Evolutionary conservation across 768 basidiomycete species (phyloP), one percentile per base, ranked within the genome.

Genomic region (Terana coerulea): DNA sequence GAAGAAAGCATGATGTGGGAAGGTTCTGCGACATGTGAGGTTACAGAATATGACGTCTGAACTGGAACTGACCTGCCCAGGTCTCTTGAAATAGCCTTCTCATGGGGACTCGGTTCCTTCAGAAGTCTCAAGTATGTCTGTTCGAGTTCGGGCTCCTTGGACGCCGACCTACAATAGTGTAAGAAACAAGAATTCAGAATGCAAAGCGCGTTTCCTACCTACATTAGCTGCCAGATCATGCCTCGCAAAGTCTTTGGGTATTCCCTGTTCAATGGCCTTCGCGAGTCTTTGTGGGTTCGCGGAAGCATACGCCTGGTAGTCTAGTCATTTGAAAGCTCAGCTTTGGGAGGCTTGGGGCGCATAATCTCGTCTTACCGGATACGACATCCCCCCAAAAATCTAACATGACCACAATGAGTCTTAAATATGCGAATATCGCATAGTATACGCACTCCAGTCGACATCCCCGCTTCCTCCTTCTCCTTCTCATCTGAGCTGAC

Each of bases 151-250:
- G 76, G 73, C 58, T 97, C 93, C 70, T 99, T 99, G 0, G 95
- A 94, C 11, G 94, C 93, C 33, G 91, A 88, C 88, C 90, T 93
- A 39, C 6, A 37, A 34, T 12, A 12, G 40, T 40, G 15, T 41
- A 44, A 36, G 33, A 8, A 1, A n/a, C 11, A 34, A 21, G 11
- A 34, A 17, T 10, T 33, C 30, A 11, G 19, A 24, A 17, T 28
- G 35, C 21, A 15, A 41, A 49, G 53, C 30, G 22, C 3, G 51
- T 41, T 46, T 47, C 34, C 58, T 47, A 63, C 63, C 59, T 72
- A 90, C 93, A 95, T 97, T 65, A 95, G 76, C 65, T 97, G 94
- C 91, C 91, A 98, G 75, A 95, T 83, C 85, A 98, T 95, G 42
- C 93, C 93, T 45, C 93, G 81, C 41, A 95, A 70, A 1, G 91